Conservation (phyloP, 1,284 basidiomycete species). For the Leccinum fallax region DNA sequence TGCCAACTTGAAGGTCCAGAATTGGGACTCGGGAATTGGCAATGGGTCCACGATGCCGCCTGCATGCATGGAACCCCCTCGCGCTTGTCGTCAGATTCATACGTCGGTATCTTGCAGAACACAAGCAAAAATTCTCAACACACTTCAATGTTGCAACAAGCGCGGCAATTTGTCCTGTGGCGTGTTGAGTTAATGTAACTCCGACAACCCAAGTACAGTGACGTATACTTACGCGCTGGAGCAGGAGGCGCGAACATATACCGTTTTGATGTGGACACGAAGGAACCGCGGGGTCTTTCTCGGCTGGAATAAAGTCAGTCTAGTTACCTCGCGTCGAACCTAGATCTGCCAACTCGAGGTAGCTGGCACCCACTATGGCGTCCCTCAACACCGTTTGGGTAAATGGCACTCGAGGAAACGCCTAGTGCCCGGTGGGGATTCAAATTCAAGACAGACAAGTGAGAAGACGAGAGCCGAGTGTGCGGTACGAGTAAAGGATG, state of each 20-base stretch:
- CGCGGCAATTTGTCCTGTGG: background rate
- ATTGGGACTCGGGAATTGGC: background rate
- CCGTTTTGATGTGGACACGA: background rate
- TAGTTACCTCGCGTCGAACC: background rate
- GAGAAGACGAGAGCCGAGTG: background rate
- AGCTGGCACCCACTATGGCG: background rate
- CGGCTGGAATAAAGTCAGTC: background rate
- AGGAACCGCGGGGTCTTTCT: background rate
- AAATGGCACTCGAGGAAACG: background rate
- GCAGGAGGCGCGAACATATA: background rate
- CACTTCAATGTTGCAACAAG: background rate
- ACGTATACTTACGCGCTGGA: background rate
- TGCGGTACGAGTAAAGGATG: background rate
- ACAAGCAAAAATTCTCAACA: background rate
- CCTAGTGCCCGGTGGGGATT: background rate
- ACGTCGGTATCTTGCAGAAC: background rate
- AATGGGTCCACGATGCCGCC: background rate
- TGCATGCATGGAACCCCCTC: background rate
- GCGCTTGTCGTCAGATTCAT: background rate
- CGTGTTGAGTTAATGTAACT: background rate
- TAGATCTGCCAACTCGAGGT: background rate
- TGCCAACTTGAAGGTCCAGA: background rate
- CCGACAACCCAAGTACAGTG: background rate
- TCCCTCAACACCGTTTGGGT: background rate
- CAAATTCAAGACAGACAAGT: background rate